Evolutionary conservation across 805 yeast species (phyloP).

Genomic region (Novakomyces olei): DNA sequence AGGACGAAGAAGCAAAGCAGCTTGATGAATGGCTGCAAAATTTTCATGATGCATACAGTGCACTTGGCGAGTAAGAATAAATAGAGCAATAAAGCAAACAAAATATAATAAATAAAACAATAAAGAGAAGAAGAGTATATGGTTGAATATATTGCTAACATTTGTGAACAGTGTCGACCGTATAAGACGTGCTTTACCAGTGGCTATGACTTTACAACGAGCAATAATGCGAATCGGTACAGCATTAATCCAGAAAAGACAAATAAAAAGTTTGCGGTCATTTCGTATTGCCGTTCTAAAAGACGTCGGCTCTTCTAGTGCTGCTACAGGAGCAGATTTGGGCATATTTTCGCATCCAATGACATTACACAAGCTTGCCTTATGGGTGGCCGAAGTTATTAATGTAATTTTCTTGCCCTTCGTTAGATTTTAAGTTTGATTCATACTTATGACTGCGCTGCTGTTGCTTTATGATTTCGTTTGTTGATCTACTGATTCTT

Average conservation of each 20-base stretch:
- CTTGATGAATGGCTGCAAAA: constrained; percentile 44
- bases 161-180: constrained; percentile 2
- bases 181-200: constrained; percentile 3
- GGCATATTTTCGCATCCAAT: constrained; percentile 65
- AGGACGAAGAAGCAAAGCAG: constrained; percentile 3
- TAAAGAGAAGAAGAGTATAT: too few species aligned
- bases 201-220: constrained; percentile 35
- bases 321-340: constrained; percentile 65
- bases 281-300: constrained; percentile 72
- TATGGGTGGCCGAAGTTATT: constrained; percentile 78
- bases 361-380: constrained; percentile 60
- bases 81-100: too few species aligned
- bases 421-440: constrained; percentile 1
- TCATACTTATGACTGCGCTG: too few species aligned
- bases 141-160: not conserved
- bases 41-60: constrained; percentile 50
- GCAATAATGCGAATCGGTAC: constrained; percentile 72
- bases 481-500: too few species aligned
- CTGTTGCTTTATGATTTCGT: too few species aligned
- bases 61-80: constrained; percentile 20
- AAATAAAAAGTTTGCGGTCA: constrained; percentile 54
- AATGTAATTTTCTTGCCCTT: constrained; percentile 6
- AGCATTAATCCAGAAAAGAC: constrained; percentile 64
- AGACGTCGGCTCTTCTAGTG: too few species aligned
- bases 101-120: too few species aligned